A percentile compares a stretch with the other conserved stretches of the same genome.
Conservation (phyloP, 306 rosid species). For the Delonix regia region DNA sequence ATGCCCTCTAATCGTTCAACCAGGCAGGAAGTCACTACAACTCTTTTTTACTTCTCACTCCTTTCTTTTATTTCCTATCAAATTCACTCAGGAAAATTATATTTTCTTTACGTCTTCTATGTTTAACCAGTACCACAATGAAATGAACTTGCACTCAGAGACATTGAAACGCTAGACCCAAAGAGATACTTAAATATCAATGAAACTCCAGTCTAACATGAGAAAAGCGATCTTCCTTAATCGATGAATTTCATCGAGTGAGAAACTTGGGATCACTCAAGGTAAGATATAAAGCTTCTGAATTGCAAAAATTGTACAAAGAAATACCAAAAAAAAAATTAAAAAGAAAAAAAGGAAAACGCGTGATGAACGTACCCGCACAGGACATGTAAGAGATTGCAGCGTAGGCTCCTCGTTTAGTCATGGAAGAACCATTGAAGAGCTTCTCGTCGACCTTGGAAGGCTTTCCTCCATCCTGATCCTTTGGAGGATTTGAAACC, state of each 20-base stretch:
- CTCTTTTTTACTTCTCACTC: background rate
- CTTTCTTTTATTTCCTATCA: background rate
- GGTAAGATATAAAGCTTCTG: background rate
- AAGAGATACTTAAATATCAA: background rate
- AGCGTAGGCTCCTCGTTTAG: constrained; percentile 86
- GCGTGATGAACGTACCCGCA: constrained; percentile 53
- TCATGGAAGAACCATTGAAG: constrained; percentile 86
- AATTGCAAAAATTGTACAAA: background rate
- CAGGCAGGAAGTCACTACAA: background rate
- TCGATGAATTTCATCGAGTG: background rate
- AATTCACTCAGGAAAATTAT: background rate
- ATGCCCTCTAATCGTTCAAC: background rate
- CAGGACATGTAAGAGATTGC: constrained; percentile 91
- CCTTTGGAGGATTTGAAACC: constrained; percentile 65
- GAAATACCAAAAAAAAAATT: background rate
- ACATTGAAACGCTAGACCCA: background rate
- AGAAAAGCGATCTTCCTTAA: background rate
- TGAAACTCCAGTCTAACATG: background rate
- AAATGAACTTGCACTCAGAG: background rate
- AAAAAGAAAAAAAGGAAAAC: background rate
- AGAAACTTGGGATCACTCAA: background rate
- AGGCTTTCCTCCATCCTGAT: constrained; percentile 45
- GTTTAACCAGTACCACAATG: background rate
- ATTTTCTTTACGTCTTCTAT: background rate
- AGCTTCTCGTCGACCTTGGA: constrained; percentile 27